A percentile compares a stretch with the other conserved stretches of the same genome.
Conservation (phyloP, 768 basidiomycete genomes). For the Suillus luteus region DNA sequence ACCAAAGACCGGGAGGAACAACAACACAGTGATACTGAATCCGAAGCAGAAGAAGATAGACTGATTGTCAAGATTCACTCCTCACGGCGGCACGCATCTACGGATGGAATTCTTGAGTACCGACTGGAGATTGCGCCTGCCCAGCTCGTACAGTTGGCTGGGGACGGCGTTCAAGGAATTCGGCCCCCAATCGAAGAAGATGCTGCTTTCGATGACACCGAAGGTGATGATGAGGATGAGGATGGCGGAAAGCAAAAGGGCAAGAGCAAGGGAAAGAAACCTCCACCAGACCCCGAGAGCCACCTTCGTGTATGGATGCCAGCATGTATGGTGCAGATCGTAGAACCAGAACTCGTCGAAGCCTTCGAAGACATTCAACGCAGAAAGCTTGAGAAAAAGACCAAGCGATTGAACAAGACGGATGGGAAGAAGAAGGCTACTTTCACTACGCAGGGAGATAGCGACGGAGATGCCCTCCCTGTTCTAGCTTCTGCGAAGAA, state of each 20-base stretch:
- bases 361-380: constrained; percentile 55
- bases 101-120: constrained; percentile 74
- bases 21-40: constrained; percentile 13
- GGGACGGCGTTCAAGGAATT: constrained; percentile 64
- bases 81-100: constrained; percentile 64
- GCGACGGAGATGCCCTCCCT: constrained; percentile 6
- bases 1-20: not conserved
- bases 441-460: constrained; percentile 16
- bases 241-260: constrained; percentile 32
- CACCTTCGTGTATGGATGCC: constrained; percentile 80
- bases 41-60: constrained; percentile 13
- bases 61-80: constrained; percentile 52
- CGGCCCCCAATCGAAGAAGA: constrained; percentile 47
- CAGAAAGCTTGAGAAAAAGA: constrained; percentile 53
- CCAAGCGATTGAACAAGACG: constrained; percentile 36
- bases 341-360: constrained; percentile 63
- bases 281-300: constrained; percentile 49
- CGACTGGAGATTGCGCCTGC: constrained; percentile 75
- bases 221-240: constrained; percentile 49
- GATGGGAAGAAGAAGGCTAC: constrained; percentile 25
- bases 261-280: constrained; percentile 39
- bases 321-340: constrained; percentile 71
- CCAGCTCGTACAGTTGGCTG: constrained; percentile 63
- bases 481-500: constrained; percentile 3
- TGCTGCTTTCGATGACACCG: constrained; percentile 52